phyloP scores from a whole-genome alignment of 1,284 basidiomycete genomes.

The Cutaneotrichosporon cavernicola region DNA sequence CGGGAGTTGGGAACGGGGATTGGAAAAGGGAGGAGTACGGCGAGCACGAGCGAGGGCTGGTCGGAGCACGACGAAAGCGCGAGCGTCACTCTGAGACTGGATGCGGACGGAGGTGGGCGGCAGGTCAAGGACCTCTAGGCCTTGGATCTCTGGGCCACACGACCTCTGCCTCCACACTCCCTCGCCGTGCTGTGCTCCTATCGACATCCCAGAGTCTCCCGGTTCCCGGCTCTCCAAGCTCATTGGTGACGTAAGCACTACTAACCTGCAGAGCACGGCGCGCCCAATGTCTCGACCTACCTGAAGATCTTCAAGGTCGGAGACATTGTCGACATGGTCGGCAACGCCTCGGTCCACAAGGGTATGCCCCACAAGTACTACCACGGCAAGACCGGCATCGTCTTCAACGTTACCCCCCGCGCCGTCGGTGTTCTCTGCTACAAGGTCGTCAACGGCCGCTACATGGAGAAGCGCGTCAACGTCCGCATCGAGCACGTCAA shows the following conservation, averaged over 20 bases:
- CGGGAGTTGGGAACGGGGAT: background rate
- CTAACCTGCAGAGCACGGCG: slow-evolving; percentile 72
- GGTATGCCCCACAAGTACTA: slow-evolving; percentile 97
- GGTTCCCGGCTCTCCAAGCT: background rate
- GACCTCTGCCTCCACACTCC: background rate
- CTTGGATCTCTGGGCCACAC: background rate
- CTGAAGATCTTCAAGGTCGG: slow-evolving; percentile 90
- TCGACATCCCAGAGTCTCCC: too few species aligned
- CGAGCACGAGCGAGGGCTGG: slow-evolving; percentile 9
- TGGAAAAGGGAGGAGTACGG: background rate
- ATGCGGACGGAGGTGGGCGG: background rate
- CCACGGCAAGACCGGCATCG: slow-evolving; percentile 76
- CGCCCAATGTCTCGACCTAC: slow-evolving; percentile 88
- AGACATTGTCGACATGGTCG: slow-evolving; percentile 99
- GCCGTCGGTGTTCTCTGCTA: slow-evolving; percentile 96
- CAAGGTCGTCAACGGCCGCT: slow-evolving; percentile 99
- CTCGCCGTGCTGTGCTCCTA: background rate
- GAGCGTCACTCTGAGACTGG: background rate
- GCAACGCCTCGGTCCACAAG: slow-evolving; percentile 98
- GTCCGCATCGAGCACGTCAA: slow-evolving; percentile 95
- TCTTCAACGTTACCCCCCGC: slow-evolving; percentile 95
- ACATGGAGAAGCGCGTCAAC: slow-evolving; percentile 99
- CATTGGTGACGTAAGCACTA: background rate
- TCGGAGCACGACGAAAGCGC: background rate
- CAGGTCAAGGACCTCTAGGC: background rate